phyloP scores from a whole-genome alignment of 306 rosid genomes.

The Vicia faba region DNA sequence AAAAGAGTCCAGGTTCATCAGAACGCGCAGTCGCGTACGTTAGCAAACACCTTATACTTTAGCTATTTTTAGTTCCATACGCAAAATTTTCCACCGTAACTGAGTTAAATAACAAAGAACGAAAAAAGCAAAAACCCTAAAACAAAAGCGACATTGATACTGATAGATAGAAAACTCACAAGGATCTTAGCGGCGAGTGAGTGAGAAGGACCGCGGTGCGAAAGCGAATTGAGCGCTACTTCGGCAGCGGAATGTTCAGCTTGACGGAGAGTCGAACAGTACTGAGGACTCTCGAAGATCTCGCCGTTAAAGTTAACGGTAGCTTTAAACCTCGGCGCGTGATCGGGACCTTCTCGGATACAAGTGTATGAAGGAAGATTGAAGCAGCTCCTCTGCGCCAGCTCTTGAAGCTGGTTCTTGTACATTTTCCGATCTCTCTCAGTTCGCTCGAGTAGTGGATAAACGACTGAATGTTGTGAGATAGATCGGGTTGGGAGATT shows the following conservation, averaged over 20 bases:
- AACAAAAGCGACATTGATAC: constrained; percentile 32
- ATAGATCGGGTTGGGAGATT: constrained; percentile 51
- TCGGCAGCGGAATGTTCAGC: constrained; percentile 93
- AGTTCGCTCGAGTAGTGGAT: no score
- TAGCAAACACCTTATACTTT: constrained; percentile 30
- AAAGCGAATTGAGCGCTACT: constrained; percentile 76
- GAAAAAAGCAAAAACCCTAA: constrained; percentile 20
- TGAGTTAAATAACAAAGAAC: neutral
- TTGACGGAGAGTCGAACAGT: constrained; percentile 83
- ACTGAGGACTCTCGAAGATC: constrained; percentile 77
- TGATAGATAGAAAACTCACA: constrained; percentile 44
- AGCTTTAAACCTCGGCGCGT: constrained; percentile 92
- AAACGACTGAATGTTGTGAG: constrained; percentile 7
- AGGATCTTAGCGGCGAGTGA: constrained; percentile 84
- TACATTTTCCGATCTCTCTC: constrained; percentile 63
- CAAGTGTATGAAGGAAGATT: constrained; percentile 86
- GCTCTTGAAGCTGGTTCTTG: constrained; percentile 98
- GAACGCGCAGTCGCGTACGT: constrained; percentile 39
- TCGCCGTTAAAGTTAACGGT: constrained; percentile 88
- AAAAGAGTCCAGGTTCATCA: constrained; percentile 18
- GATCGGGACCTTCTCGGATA: constrained; percentile 93
- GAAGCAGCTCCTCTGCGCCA: constrained; percentile 97
- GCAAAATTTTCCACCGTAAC: neutral
- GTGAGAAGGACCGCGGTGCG: constrained; percentile 80
- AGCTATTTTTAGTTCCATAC: neutral